Base-by-base conservation (phyloP, 2,329 filamentous ascomycete genomes). In the Epichloe coenophiala region DNA sequence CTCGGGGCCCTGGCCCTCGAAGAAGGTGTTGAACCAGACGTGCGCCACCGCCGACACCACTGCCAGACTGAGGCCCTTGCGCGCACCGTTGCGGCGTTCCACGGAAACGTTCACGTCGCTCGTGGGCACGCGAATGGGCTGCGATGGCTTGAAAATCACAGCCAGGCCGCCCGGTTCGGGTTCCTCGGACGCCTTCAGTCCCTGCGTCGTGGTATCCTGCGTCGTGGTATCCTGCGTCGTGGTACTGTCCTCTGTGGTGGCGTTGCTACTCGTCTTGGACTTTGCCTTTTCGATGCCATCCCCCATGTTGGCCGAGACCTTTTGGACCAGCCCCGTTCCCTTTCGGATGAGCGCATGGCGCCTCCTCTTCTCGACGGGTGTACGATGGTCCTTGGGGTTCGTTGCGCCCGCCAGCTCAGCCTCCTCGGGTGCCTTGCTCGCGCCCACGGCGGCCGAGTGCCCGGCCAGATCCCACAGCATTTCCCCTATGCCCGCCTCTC, bases 11-110 rank as follows among this genome's bases (percentile, higher is more conserved):
- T 78, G 71, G 43, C 90, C 89, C 68, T 97, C 93, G 60, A 97
- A 97, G 67, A 83, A 97, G 2, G 83, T 74, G 61, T 98, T 98
- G 73, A 96, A 95, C 93, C 93, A 98, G 15, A 95, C 87, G 61
- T 97, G 91, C 0, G 90, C 90, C 9, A 97, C 83, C 0, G 90
- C 83, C 0, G 91, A 95, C 3, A 96, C 88, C 82, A 97, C 87
- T 0, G 88, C 89, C 57, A 88, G 78, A 1, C 88, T 85, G 66
- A 93, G 84, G 9, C 78, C 80, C 59, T 86, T 86, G 4, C 79
- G 77, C 1, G 86, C 81, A 60, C 84, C 86, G 67, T 89, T 95
- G 37, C 90, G 81, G 7, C 88, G 80, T 68, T 97, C 90, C 23
- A 96, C 81, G 47, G 89, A 83, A 56, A 97, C 86, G 64, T 95